Evolutionary conservation across 768 basidiomycete species (phyloP).

Genomic region (Tubosaeta sp.): DNA sequence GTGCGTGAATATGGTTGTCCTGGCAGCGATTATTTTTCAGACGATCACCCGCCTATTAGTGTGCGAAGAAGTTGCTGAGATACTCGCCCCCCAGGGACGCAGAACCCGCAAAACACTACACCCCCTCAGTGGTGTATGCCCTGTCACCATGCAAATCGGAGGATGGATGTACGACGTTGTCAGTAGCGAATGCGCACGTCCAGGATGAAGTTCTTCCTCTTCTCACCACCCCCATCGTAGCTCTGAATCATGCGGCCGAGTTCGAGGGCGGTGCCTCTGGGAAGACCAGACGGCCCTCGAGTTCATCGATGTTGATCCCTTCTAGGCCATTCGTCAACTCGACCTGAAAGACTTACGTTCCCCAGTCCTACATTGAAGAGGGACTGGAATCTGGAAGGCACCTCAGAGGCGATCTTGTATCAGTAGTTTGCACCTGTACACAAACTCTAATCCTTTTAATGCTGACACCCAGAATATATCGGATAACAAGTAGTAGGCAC

Average conservation of each 20-base stretch:
- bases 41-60: conserved; percentile 21
- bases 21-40: conserved; percentile 35
- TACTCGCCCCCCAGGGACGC: conserved; percentile 38
- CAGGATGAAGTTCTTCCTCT: conserved; percentile 9
- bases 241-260: conserved; percentile 20
- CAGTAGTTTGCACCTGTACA: no score
- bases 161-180: conserved; percentile 85
- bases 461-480: no score
- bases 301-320: conserved; percentile 38
- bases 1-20: conserved; percentile 57
- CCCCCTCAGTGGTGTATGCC: conserved; percentile 40
- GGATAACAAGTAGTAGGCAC: no score
- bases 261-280: conserved; percentile 21
- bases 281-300: conserved; percentile 22
- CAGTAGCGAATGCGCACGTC: conserved; percentile 20
- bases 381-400: no score
- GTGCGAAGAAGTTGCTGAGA: conserved; percentile 42
- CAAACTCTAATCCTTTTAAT: no score
- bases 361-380: no score
- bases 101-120: conserved; percentile 35
- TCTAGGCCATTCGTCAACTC: no score
- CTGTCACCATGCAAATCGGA: conserved; percentile 49
- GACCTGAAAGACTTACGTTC: no score
- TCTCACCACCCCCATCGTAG: conserved; percentile 15
- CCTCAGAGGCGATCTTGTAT: no score